phyloP scores from a whole-genome alignment of 2,329 filamentous ascomycete genomes.

The Aspergillus viridinutans region DNA sequence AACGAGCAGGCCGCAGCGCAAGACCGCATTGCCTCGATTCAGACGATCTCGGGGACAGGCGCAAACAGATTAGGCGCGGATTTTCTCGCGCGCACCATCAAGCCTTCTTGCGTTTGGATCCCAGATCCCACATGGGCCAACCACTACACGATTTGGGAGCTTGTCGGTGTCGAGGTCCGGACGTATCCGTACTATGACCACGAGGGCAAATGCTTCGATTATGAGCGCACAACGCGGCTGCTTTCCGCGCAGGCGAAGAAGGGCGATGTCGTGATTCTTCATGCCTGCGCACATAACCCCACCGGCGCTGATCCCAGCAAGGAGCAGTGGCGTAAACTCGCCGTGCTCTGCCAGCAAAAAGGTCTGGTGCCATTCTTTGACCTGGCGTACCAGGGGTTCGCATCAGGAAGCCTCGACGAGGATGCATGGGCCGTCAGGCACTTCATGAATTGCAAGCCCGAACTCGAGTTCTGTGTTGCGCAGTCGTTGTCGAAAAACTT shows the following conservation, averaged over 20 bases:
- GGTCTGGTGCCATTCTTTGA: constrained; percentile 75
- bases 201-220: constrained; percentile 16
- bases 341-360: constrained; percentile 65
- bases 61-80: constrained; percentile 23
- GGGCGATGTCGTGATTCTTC: constrained; percentile 77
- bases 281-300: constrained; percentile 95
- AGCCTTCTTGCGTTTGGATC: constrained; percentile 63
- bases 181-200: constrained; percentile 22
- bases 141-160: constrained; percentile 92
- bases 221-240: constrained; percentile 8
- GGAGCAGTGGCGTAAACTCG: constrained; percentile 88
- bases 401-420: constrained; percentile 22
- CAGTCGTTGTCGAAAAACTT: constrained; percentile 57
- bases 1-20: constrained; percentile 10
- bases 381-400: constrained; percentile 26
- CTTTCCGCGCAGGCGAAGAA: constrained; percentile 63
- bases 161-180: constrained; percentile 70
- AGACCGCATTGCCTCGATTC: constrained; percentile 51
- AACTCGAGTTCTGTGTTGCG: constrained; percentile 61
- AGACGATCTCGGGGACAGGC: constrained; percentile 85
- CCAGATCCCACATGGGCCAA: constrained; percentile 96
- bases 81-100: constrained; percentile 12
- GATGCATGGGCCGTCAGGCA: constrained; percentile 25
- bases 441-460: constrained; percentile 56
- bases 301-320: constrained; percentile 88